Evolutionary conservation across 345 rosid genomes (phyloP), one percentile per base, ranked within the genome.

Genomic region (Heritiera fomes): DNA sequence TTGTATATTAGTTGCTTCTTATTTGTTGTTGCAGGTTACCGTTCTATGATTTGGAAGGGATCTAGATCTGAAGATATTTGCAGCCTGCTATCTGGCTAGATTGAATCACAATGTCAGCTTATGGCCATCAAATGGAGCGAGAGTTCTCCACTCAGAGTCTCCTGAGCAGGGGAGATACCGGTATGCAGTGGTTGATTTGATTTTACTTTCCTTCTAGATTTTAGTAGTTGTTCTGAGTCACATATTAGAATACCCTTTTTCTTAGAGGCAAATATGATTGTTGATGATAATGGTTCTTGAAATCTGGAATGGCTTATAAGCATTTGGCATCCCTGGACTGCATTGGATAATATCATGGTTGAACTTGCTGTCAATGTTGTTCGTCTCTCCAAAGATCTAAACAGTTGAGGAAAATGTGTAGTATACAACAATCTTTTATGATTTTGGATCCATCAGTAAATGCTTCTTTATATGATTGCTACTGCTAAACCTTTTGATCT

Each of bases 91-190:
- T 63, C 76, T 66, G 76, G 74, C 71, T 81, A 82, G 81, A 80
- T 77, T 45, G n/a, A 75, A 80, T 40, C 64, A 77, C 13, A 77
- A 89, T 90, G 97, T 94, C 95, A 10, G 95, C 91, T 83, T 90
- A 88, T 20, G 88, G 84, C 11, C 95, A 88, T 85, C 94, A 89
- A 82, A 89, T 90, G 94, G 98, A 91, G 82, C 86, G 92, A 66
- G 83, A 87, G 74, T 75, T 71, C 91, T 94, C 98, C 3, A 84
- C 89, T 64, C 84, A 52, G 64, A 86, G 83, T 82, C 89, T 93
- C 84, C 80, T 88, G 0, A 91, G 92, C 75, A 83, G 92, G 79
- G 94, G 83, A 68, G 88, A 84, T 75, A 91, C 98, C 5, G 97
- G 98, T 93, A 87, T 71, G 82, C 13, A 9, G 17, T 66, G 0